phyloP scores from a whole-genome alignment of 371 early-diverging fungal species.

The Apophysomyces ossiformis region DNA sequence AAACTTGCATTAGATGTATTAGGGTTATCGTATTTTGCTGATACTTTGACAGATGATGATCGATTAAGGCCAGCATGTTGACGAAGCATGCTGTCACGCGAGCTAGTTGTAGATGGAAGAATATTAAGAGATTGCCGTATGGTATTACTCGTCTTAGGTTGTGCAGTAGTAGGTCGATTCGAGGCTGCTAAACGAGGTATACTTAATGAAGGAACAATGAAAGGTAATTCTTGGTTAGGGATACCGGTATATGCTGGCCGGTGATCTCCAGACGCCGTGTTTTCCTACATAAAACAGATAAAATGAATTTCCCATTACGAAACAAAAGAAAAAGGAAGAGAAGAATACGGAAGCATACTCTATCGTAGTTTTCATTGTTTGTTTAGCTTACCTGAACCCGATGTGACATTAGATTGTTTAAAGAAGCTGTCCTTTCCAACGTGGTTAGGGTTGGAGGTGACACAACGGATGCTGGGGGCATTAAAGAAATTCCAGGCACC shows the following conservation, averaged over 20 bases:
- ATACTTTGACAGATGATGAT: constrained; percentile 40
- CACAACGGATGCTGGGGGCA: constrained; percentile 19
- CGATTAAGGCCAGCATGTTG: constrained; percentile 17
- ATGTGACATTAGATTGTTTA: not conserved
- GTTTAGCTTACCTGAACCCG: constrained; percentile 4
- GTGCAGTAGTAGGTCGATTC: constrained; percentile 11
- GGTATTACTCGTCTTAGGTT: constrained; percentile 22
- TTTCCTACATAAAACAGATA: not conserved
- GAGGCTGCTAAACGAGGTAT: constrained; percentile 35
- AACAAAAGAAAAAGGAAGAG: too few species aligned
- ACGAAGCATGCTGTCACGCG: not conserved
- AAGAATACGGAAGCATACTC: too few species aligned
- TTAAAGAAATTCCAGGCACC: constrained; percentile 5
- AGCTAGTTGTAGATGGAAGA: constrained; percentile 6
- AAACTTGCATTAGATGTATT: not conserved
- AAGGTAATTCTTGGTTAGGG: constrained; percentile 12
- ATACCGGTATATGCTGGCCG: not conserved
- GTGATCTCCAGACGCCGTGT: too few species aligned
- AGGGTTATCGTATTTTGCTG: constrained; percentile 37
- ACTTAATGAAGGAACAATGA: constrained; percentile 22
- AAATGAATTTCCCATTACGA: too few species aligned
- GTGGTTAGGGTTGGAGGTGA: constrained; percentile 12
- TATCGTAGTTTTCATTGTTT: too few species aligned
- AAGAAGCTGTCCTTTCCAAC: not conserved
- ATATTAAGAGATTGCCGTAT: constrained; percentile 41